phyloP scores from a whole-genome alignment of 768 basidiomycete species.

The Suillus spraguei region DNA sequence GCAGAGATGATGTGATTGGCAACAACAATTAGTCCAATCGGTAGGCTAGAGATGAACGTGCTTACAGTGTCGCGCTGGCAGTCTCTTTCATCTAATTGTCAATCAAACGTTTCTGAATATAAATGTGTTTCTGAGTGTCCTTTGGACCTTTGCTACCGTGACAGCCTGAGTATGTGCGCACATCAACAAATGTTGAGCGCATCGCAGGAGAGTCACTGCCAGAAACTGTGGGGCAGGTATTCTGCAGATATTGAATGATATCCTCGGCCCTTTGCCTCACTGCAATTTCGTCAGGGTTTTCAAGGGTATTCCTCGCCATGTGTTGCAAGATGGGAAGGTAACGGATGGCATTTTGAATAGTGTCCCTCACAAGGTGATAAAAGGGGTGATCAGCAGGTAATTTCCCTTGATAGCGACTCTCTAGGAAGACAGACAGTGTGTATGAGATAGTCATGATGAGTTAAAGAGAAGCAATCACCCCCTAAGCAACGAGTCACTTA shows the following conservation, averaged over 20 bases:
- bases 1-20: not conserved
- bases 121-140: not conserved
- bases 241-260: not conserved
- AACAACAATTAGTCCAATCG: too few relatives aligned
- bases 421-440: not conserved
- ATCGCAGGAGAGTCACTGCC: not conserved
- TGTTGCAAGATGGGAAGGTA: not conserved
- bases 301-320: not conserved
- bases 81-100: not conserved
- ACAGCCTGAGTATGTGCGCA: not conserved
- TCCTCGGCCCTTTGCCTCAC: not conserved
- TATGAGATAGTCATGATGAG: not conserved
- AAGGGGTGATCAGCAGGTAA: not conserved
- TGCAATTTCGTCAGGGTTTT: not conserved
- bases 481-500: too few relatives aligned
- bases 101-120: not conserved
- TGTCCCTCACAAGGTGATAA: not conserved
- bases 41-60: too few relatives aligned
- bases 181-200: not conserved
- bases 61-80: too few relatives aligned
- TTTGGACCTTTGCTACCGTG: not conserved
- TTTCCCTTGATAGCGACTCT: not conserved
- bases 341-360: not conserved
- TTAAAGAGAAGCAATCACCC: too few relatives aligned
- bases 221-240: not conserved